Base-by-base conservation (phyloP, 2,329 filamentous ascomycete species). In the Cytospora piceae region DNA sequence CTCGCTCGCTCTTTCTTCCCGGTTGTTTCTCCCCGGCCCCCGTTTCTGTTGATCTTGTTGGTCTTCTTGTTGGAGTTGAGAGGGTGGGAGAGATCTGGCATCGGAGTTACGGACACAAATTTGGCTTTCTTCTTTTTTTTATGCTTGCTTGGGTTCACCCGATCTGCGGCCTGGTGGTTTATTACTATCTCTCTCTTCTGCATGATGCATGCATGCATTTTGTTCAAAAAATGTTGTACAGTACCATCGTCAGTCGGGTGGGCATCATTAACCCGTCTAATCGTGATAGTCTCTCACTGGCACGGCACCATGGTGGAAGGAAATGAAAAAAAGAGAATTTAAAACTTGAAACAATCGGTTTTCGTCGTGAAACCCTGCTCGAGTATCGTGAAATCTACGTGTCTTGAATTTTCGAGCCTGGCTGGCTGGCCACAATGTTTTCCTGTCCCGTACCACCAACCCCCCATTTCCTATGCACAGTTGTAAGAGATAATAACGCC, bases 21-120 rank as follows among this genome's bases (percentile, higher is more conserved):
- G 20, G 32, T 14, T 49, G 54, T 39, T 58, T 24, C 34, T 62
- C 39, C 29, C 17, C 12, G 12, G 29, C 34, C 27, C 32, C 54
- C 39, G 54, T 49, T 61, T 53, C 27, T 55, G 57, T 61, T 46
- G 49, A 39, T 51, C 53, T 66, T 54, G 58, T 20, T 51, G 46
- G 51, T 54, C 62, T 24, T 54, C 62, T 24, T 60, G 31, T 57
- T 56, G 67, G 67, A 67, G 67, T 68, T 68, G n/a, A 24, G 32
- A 58, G 65, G 64, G 64, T 59, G 60, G 17, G 64, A 22, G 53
- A 32, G 52, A 63, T 54, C 49, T 68, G 66, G 66, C 66, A 68
- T 67, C 55, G 66, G 66, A 65, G 66, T 68, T 68, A 31, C 31
- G 65, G 61, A 53, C 46, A 22, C 52, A 52, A 51, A 9, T 53